Conservation (phyloP, 495 filamentous ascomycete genomes). For the Hypoxylon rickii region DNA sequence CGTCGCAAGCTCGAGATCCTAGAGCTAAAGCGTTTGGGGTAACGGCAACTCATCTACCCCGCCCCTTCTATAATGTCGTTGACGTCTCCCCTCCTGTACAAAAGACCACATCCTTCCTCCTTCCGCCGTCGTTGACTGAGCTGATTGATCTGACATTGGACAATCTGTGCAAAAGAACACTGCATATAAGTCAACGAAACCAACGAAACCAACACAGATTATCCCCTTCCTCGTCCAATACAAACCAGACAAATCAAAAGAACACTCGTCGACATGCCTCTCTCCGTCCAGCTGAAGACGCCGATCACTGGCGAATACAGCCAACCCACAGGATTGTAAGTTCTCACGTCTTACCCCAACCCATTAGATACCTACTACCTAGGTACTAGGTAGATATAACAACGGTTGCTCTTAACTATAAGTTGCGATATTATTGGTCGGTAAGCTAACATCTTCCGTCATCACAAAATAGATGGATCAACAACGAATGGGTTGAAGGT, state of each 20-base stretch:
- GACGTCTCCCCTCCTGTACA: constrained; percentile 9
- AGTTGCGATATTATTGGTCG: constrained; percentile 6
- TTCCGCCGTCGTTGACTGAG: background rate
- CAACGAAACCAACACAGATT: too few species aligned
- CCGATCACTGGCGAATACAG: constrained; percentile 73
- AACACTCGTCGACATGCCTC: constrained; percentile 50
- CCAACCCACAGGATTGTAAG: constrained; percentile 89
- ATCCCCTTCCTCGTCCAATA: background rate
- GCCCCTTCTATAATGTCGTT: constrained; percentile 14
- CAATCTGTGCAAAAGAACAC: too few species aligned
- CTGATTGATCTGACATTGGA: too few species aligned
- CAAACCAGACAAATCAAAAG: background rate
- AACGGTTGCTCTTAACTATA: too few species aligned
- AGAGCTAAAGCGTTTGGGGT: constrained; percentile 13
- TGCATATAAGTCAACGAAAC: too few species aligned
- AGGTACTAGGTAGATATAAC: too few species aligned
- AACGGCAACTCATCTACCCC: constrained; percentile 18
- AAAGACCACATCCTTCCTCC: constrained; percentile 2
- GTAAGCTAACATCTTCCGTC: background rate
- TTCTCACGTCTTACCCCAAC: constrained; percentile 26
- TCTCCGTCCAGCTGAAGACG: constrained; percentile 64
- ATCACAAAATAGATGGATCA: constrained; percentile 80
- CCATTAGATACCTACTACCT: too few species aligned
- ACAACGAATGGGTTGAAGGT: constrained; percentile 91
- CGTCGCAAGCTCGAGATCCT: too few species aligned